Conservation (phyloP, 2,329 filamentous ascomycete genomes). For the Neodidymelliopsis sp. region DNA sequence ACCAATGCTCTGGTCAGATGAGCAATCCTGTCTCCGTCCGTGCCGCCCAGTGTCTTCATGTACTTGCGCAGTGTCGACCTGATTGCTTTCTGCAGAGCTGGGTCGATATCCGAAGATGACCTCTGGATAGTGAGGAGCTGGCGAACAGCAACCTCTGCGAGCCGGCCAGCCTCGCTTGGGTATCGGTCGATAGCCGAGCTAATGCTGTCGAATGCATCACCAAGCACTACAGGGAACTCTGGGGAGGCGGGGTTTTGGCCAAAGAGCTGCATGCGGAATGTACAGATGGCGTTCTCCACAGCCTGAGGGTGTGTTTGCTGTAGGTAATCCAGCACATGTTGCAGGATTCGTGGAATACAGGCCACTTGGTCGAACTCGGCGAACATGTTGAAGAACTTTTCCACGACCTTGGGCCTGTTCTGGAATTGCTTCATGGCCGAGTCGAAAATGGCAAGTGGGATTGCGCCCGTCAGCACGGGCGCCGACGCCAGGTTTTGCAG, state of each 20-base stretch:
- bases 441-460: conserved; percentile 91
- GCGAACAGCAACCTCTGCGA: conserved; percentile 57
- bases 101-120: conserved; percentile 57
- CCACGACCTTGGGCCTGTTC: conserved; percentile 70
- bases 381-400: conserved; percentile 83
- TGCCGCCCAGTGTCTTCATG: conserved; percentile 35
- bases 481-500: conserved; percentile 73
- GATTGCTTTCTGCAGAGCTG: conserved; percentile 62
- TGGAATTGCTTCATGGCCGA: conserved; percentile 80
- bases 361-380: conserved; percentile 71
- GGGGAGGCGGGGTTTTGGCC: conserved; percentile 69
- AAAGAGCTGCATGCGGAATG: conserved; percentile 73
- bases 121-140: conserved; percentile 58
- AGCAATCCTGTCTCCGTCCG: conserved; percentile 38
- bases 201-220: conserved; percentile 69
- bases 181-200: conserved; percentile 57
- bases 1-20: conserved; percentile 31
- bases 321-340: conserved; percentile 76
- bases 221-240: conserved; percentile 76
- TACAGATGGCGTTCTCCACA: conserved; percentile 70
- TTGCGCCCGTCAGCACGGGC: conserved; percentile 88
- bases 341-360: conserved; percentile 70
- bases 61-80: conserved; percentile 51
- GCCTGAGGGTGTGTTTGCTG: conserved; percentile 63
- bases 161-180: conserved; percentile 41